phyloP scores from a whole-genome alignment of 345 rosid species.

The Eucalyptus camaldulensis region DNA sequence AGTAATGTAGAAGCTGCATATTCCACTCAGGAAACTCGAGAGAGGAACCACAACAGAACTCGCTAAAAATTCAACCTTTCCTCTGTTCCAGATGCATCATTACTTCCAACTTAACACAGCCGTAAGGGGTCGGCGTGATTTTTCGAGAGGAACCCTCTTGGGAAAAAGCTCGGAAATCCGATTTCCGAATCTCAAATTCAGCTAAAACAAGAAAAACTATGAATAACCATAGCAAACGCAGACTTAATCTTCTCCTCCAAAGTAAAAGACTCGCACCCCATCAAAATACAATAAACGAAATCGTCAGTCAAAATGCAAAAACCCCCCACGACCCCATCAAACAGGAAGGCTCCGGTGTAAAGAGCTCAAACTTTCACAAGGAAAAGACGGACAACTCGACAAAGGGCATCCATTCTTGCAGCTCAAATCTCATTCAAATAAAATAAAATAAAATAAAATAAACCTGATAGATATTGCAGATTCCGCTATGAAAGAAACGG shows the following conservation, averaged over 20 bases:
- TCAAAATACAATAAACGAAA: background rate
- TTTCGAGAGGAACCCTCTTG: background rate
- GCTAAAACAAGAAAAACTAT: background rate
- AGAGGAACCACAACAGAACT: background rate
- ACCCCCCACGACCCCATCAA: background rate
- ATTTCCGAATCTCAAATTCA: background rate
- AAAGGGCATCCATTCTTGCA: background rate
- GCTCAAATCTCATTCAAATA: too few relatives aligned
- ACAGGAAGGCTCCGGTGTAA: background rate
- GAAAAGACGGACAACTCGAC: background rate
- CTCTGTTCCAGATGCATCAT: background rate
- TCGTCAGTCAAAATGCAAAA: background rate
- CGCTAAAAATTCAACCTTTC: background rate
- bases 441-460: too few relatives aligned
- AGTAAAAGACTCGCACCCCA: background rate
- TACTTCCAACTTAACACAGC: background rate
- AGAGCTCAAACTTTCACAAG: background rate
- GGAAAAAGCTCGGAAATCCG: background rate
- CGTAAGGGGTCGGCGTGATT: background rate
- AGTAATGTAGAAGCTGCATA: background rate
- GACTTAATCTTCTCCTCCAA: background rate
- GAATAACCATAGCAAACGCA: background rate
- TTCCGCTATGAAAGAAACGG: background rate
- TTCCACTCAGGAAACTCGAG: background rate
- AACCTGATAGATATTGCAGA: too few relatives aligned